These are phyloP conservation scores for Leccinellum luteum DNA, from an alignment of 768 basidiomycete genomes.

Conservation along the genomic window DNA sequence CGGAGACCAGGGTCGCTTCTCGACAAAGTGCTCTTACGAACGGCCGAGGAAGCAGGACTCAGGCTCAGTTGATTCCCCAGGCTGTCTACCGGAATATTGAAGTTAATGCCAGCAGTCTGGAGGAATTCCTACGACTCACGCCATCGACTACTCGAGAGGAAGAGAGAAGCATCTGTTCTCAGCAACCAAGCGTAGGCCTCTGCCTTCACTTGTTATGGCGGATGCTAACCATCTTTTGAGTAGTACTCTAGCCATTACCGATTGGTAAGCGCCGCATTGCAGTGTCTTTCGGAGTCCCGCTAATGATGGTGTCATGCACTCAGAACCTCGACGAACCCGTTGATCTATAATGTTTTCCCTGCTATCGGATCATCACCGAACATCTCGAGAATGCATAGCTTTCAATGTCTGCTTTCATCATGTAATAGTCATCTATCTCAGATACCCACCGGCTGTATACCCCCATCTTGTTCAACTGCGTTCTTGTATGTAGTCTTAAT, in stretches of 20 bases:
- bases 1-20: constrained; percentile 1
- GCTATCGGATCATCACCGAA: too few relatives aligned
- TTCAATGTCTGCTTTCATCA: background rate
- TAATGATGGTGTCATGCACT: background rate
- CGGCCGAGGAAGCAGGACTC: background rate
- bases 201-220: background rate
- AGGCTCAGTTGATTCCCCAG: constrained; percentile 3
- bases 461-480: too few relatives aligned
- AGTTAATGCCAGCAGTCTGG: constrained; percentile 5
- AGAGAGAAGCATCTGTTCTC: constrained; percentile 8
- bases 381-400: background rate
- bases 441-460: background rate
- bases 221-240: background rate
- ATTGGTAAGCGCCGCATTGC: constrained; percentile 14
- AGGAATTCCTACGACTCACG: constrained; percentile 1
- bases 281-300: background rate
- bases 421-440: background rate
- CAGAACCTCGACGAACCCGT: constrained; percentile 24
- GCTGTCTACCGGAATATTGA: constrained; percentile 12
- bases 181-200: constrained; percentile 18
- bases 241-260: constrained; percentile 27
- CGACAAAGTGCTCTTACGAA: constrained; percentile 14
- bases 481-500: background rate
- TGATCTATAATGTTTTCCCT: constrained; percentile 14
- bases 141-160: background rate